Conservation (phyloP, 768 basidiomycete species). For the Mycena metata region DNA sequence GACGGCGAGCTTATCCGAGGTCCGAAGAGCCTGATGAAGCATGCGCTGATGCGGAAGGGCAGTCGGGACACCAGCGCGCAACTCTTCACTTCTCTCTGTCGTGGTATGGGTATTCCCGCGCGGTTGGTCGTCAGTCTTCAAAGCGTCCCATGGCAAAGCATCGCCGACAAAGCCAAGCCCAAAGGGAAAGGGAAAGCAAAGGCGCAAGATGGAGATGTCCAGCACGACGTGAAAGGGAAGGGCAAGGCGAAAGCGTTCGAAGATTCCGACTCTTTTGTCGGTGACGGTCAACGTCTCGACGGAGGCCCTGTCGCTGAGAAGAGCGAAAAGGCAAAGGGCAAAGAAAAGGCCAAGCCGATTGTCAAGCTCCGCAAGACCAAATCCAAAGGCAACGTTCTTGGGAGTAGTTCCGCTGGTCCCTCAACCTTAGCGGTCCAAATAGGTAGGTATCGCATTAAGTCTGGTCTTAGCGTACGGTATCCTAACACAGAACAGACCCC, state of each 20-base stretch:
- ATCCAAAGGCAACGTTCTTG: conserved; percentile 61
- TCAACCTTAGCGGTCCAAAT: conserved; percentile 15
- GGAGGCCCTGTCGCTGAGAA: conserved; percentile 50
- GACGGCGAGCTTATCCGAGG: conserved; percentile 80
- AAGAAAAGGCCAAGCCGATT: conserved; percentile 67
- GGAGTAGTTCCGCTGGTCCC: conserved; percentile 43
- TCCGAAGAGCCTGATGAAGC: conserved; percentile 93
- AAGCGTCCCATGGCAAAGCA: conserved; percentile 90
- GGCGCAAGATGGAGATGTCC: conserved; percentile 55
- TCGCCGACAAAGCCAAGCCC: conserved; percentile 69
- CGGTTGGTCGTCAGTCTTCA: conserved; percentile 92
- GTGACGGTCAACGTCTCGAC: conserved; percentile 58
- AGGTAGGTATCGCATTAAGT: conserved; percentile 15
- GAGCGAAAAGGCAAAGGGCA: conserved; percentile 67
- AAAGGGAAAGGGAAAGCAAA: conserved; percentile 48
- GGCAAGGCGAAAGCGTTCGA: conserved; percentile 41
- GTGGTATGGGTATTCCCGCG: conserved; percentile 88
- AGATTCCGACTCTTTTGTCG: conserved; percentile 46
- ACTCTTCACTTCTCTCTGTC: conserved; percentile 90
- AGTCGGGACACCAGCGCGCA: conserved; percentile 90
- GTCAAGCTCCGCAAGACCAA: conserved; percentile 72
- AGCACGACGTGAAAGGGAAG: conserved; percentile 52
- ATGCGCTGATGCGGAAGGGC: conserved; percentile 83
- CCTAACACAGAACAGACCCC: conserved; percentile 58
- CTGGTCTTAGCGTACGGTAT: neutral